Percentiles rank a stretch among this genome's conserved stretches.
Conservation (phyloP, 176 grass and related monocot genomes). For the Tuctoria greenei region DNA sequence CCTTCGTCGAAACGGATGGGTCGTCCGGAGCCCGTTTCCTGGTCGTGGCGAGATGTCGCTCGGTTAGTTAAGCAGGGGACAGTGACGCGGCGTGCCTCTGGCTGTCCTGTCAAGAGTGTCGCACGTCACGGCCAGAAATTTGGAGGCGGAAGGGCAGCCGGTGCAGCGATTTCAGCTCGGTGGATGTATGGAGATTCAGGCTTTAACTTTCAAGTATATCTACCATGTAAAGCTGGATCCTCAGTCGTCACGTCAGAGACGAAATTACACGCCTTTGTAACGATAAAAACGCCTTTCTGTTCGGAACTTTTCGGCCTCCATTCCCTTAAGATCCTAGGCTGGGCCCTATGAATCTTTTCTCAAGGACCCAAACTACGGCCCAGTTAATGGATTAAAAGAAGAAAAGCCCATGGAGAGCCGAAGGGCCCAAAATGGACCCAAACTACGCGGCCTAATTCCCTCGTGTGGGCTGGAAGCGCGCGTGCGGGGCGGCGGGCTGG, state of each 20-base stretch:
- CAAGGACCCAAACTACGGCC: too few species aligned
- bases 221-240: slow-evolving; percentile 7
- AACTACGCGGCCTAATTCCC: not conserved
- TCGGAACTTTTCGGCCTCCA: not conserved
- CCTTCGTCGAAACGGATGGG: slow-evolving; percentile 30
- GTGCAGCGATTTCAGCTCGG: not conserved
- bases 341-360: not conserved
- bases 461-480: too few species aligned
- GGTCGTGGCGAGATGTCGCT: not conserved
- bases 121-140: slow-evolving; percentile 33
- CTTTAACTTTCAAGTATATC: slow-evolving; percentile 6
- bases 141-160: not conserved
- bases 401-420: not conserved
- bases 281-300: not conserved
- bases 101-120: not conserved
- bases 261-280: not conserved
- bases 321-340: not conserved
- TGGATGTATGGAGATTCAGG: not conserved
- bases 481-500: not conserved
- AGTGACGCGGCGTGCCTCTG: not conserved
- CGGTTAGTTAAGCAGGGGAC: slow-evolving; percentile 22
- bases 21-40: not conserved
- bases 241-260: not conserved
- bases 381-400: not conserved
- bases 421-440: not conserved